These are phyloP conservation scores for Clarireedia sp. DNA, from an alignment of 2,329 filamentous ascomycete species.

Conservation along the genomic window DNA sequence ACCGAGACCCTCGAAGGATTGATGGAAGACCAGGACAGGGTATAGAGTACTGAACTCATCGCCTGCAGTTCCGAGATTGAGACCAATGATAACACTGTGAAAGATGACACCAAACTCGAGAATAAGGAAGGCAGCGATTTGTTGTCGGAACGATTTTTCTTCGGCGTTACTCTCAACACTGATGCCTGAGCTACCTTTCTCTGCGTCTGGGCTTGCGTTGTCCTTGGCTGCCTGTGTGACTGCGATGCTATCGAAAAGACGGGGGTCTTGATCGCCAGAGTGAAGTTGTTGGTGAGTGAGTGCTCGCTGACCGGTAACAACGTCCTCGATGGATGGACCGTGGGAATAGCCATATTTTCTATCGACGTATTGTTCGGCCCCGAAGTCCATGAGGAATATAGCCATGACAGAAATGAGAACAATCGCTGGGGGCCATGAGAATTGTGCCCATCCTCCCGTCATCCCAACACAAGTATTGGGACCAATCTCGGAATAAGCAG, in stretches of 20 bases:
- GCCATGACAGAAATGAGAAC: conserved; percentile 51
- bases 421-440: conserved; percentile 26
- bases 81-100: conserved; percentile 55
- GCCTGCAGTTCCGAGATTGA: conserved; percentile 52
- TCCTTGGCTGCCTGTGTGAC: conserved; percentile 18
- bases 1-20: conserved; percentile 55
- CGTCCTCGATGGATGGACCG: conserved; percentile 19
- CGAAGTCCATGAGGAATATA: conserved; percentile 51
- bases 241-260: conserved; percentile 15
- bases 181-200: conserved; percentile 1
- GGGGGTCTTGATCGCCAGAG: conserved; percentile 34
- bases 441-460: conserved; percentile 37
- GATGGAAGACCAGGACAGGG: conserved; percentile 54
- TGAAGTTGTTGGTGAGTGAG: conserved; percentile 34
- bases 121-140: conserved; percentile 39
- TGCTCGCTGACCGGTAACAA: conserved; percentile 19
- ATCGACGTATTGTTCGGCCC: conserved; percentile 43
- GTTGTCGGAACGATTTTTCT: conserved; percentile 33
- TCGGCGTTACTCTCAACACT: conserved; percentile 12
- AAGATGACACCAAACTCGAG: conserved; percentile 45
- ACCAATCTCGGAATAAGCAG: conserved; percentile 38
- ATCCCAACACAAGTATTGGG: conserved; percentile 43
- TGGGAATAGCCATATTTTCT: conserved; percentile 25
- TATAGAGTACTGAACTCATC: conserved; percentile 50
- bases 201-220: conserved; percentile 15